Conservation (phyloP, 257 asterid species). For the Thymus mandschuricus region DNA sequence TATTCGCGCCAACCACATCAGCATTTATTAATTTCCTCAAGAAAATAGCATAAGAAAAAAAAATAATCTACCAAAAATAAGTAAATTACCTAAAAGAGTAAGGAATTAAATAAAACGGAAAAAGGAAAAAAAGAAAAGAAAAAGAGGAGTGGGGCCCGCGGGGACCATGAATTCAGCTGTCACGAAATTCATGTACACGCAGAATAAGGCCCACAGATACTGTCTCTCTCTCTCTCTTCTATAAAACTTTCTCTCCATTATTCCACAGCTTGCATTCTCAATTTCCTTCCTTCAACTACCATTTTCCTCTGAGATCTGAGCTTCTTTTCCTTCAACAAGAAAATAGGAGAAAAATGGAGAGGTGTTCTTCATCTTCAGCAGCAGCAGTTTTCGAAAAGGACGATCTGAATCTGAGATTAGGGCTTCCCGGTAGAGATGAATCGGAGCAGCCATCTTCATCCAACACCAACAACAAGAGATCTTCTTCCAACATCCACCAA, state of each 20-base stretch:
- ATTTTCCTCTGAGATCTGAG: no score
- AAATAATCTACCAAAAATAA: no score
- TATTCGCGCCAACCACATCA: no score
- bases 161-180: slow-evolving; percentile 28
- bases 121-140: neutral
- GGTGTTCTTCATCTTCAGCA: slow-evolving; percentile 20
- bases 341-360: slow-evolving; percentile 30
- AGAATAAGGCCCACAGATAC: slow-evolving; percentile 45
- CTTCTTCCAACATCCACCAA: slow-evolving; percentile 32
- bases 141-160: slow-evolving; percentile 18
- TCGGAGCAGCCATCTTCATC: slow-evolving; percentile 35
- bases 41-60: neutral
- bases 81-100: no score
- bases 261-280: slow-evolving; percentile 9
- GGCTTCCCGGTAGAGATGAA: slow-evolving; percentile 59
- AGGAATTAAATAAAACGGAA: no score
- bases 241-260: slow-evolving; percentile 31
- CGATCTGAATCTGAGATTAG: slow-evolving; percentile 52
- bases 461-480: slow-evolving; percentile 55
- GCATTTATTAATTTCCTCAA: no score
- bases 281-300: neutral
- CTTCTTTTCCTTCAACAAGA: neutral
- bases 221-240: slow-evolving; percentile 26
- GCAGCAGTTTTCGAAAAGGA: slow-evolving; percentile 30
- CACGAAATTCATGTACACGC: slow-evolving; percentile 53